Conservation (phyloP, 768 basidiomycete species). For the Serpula lacrymans region DNA sequence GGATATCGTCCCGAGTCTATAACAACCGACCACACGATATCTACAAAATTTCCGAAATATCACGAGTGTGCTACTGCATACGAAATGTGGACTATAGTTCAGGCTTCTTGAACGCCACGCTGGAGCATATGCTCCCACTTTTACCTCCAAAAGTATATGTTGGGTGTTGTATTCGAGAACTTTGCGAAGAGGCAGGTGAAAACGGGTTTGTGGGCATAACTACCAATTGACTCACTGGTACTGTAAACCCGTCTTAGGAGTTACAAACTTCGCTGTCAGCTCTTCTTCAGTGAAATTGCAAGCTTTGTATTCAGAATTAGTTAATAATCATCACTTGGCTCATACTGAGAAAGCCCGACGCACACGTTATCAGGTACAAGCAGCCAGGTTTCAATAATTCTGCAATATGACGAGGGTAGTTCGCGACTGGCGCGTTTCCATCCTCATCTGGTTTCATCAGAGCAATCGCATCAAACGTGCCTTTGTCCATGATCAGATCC, state of each 20-base stretch:
- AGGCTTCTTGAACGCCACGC: slow-evolving; percentile 64
- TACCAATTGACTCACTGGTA: slow-evolving; percentile 55
- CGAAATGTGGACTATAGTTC: too few relatives aligned
- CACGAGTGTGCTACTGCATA: too few relatives aligned
- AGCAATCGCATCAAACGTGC: slow-evolving; percentile 86
- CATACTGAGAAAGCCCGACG: slow-evolving; percentile 19
- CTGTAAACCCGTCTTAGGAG: slow-evolving; percentile 42
- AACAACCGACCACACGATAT: background rate
- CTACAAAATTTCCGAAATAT: slow-evolving; percentile 11
- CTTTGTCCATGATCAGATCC: slow-evolving; percentile 82
- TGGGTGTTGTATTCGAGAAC: slow-evolving; percentile 72
- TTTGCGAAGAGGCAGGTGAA: slow-evolving; percentile 23
- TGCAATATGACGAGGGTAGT: slow-evolving; percentile 58
- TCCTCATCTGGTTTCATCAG: slow-evolving; percentile 55
- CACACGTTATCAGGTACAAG: slow-evolving; percentile 78
- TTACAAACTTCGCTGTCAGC: slow-evolving; percentile 50
- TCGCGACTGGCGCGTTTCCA: slow-evolving; percentile 50
- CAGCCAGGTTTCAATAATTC: slow-evolving; percentile 63
- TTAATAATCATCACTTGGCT: background rate
- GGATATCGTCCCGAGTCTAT: slow-evolving; percentile 44
- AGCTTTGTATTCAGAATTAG: slow-evolving; percentile 39
- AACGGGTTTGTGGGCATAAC: background rate
- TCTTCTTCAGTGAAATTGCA: slow-evolving; percentile 88
- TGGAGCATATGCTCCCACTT: slow-evolving; percentile 66
- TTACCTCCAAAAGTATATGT: slow-evolving; percentile 76